phyloP scores from a whole-genome alignment of 73 alveolate genomes.

The Paramecium octaurelia region DNA sequence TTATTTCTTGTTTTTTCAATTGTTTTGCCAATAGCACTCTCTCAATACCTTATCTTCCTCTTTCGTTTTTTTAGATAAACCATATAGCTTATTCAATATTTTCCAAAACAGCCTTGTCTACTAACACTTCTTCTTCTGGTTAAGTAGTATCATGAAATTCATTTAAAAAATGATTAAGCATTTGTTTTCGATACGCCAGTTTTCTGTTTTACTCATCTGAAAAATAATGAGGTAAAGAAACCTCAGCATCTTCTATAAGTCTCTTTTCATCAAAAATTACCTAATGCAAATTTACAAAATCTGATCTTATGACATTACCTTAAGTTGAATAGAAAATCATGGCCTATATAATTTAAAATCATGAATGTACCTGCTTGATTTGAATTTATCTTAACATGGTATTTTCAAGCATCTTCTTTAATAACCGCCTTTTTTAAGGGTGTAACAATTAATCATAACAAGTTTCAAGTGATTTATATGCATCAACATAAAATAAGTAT shows the following conservation, averaged over 20 bases:
- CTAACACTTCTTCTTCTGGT: constrained; percentile 82
- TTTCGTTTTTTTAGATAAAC: constrained; percentile 88
- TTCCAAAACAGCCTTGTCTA: constrained; percentile 74
- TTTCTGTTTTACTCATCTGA: constrained; percentile 70
- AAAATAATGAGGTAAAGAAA: constrained; percentile 94
- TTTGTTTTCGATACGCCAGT: constrained; percentile 71
- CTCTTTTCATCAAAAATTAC: constrained; percentile 87
- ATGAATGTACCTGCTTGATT: constrained; percentile 85
- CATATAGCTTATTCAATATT: constrained; percentile 74
- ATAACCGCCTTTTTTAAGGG: constrained; percentile 96
- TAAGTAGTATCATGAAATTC: constrained; percentile 77
- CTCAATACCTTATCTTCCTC: constrained; percentile 89
- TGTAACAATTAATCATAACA: constrained; percentile 98
- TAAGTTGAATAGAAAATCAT: constrained; percentile 18
- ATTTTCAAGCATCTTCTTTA: constrained; percentile 92
- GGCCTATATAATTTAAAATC: constrained; percentile 69
- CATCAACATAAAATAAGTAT: constrained; percentile 44
- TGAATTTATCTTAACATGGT: constrained; percentile 84
- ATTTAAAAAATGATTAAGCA: constrained; percentile 73
- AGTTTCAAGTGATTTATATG: constrained; percentile 82
- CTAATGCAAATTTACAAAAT: constrained; percentile 76
- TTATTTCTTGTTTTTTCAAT: constrained; percentile 50
- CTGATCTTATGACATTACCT: constrained; percentile 45
- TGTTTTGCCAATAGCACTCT: constrained; percentile 74
- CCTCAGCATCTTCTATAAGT: constrained; percentile 86